Conservation (phyloP, 208 protist species). For the Angomonas deanei region DNA sequence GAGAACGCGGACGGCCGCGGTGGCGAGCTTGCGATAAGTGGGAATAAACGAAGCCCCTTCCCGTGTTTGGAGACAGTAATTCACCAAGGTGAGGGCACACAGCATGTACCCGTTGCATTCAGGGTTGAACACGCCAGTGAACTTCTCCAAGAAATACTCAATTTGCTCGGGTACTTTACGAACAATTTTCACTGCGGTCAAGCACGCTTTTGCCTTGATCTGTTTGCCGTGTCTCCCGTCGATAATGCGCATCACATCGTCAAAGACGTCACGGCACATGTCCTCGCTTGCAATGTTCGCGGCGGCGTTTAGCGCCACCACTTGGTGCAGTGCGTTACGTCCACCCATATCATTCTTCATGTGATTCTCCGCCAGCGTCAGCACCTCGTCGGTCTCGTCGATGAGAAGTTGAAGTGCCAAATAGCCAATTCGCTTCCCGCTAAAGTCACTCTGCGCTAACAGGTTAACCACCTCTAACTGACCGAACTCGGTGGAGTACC, state of each 20-base stretch:
- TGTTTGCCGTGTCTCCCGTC: slow-evolving; percentile 67
- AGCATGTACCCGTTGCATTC: slow-evolving; percentile 77
- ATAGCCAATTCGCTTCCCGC: slow-evolving; percentile 98
- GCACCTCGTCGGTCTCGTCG: slow-evolving; percentile 96
- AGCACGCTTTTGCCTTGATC: slow-evolving; percentile 93
- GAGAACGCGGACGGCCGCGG: slow-evolving; percentile 90
- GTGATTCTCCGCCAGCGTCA: slow-evolving; percentile 97
- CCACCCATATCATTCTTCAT: slow-evolving; percentile 94
- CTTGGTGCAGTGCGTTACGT: slow-evolving; percentile 83
- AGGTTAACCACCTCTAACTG: slow-evolving; percentile 99
- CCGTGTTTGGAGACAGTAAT: slow-evolving; percentile 74
- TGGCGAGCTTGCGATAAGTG: slow-evolving; percentile 85
- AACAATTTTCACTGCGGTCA: slow-evolving; percentile 85
- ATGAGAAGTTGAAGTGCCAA: slow-evolving; percentile 95
- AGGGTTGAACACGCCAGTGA: slow-evolving; percentile 61
- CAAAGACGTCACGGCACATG: slow-evolving; percentile 94
- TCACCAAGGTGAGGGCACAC: slow-evolving; percentile 90
- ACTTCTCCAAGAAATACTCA: slow-evolving; percentile 93
- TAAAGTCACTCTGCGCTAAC: slow-evolving; percentile 93
- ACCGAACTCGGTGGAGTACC: slow-evolving; percentile 99
- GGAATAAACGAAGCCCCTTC: slow-evolving; percentile 39
- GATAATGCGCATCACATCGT: slow-evolving; percentile 92
- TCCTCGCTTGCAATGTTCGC: slow-evolving; percentile 96
- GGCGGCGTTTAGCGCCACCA: slow-evolving; percentile 95
- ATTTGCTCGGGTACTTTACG: slow-evolving; percentile 93